Base-by-base conservation (phyloP, 2,329 filamentous ascomycete species). In the Epichloe hybrida region DNA sequence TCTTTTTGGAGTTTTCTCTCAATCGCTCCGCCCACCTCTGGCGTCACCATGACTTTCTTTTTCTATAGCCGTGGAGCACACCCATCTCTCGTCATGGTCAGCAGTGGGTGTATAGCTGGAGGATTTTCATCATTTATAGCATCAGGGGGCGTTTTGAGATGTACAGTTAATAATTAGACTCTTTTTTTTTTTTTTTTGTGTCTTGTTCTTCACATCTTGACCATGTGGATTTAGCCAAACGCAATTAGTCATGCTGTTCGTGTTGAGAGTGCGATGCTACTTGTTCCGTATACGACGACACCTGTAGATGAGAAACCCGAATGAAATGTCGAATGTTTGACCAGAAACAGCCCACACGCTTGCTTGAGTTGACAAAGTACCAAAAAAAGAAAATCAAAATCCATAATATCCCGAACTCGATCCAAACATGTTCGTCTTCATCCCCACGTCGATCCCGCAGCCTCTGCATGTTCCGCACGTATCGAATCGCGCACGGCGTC, bases 131-230 rank as follows among this genome's bases (percentile, higher is more conserved):
- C 50, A 52, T 43, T 41, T 43, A 47, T 56, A 57, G 51, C 55
- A 53, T 56, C 46, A n/a, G 46, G 44, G 50, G 51, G 55, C 54
- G 55, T 53, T 55, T n/a, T n/a, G 38, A 55, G 40, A 17, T 36
- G 37, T 34, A 17, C 39, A 40, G 42, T 45, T 31, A 34, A 31
- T 45, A 45, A 45, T 31, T 17, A 42, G 0, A 40, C n/a, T 9
- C 9, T 31, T 9, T 1, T 31, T 31, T 31, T 31, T n/a, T n/a
- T n/a, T n/a, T n/a, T n/a, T n/a, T n/a, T n/a, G n/a, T n/a, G 27
- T 31, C 8, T 31, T 9, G 8, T 9, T 9, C 9, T 9, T 31
- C 27, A 31, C 27, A 31, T 31, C 7, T 31, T 31, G 27, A 31
- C 27, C 27, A 11, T 31, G 27, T 31, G 27, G 27, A 9, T 4